Evolutionary conservation across 2,329 filamentous ascomycete species (phyloP).

Genomic region (Pseudocercospora vitis): DNA sequence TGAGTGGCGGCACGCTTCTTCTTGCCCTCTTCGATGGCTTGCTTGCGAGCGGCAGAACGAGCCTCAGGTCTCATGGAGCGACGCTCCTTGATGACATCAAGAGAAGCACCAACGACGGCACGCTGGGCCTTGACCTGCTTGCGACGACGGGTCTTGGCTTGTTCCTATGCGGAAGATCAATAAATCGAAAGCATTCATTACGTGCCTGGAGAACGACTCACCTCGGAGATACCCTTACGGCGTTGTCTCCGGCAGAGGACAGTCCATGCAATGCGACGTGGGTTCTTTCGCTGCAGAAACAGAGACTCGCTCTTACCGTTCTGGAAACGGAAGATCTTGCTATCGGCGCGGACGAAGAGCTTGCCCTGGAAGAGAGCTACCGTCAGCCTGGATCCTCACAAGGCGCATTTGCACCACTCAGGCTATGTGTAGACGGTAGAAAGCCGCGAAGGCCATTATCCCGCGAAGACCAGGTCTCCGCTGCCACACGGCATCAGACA

Average conservation of each 20-base stretch:
- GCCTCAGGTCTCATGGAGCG: conserved; percentile 92
- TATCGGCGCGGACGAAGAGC: conserved; percentile 99
- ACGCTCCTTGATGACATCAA: conserved; percentile 99
- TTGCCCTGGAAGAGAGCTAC: conserved; percentile 71
- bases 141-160: conserved; percentile 99
- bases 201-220: too few species aligned
- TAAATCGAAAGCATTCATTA: too few species aligned
- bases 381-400: conserved; percentile 25
- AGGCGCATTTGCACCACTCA: conserved; percentile 26
- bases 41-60: conserved; percentile 81
- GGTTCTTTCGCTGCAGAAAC: conserved; percentile 99
- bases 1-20: conserved; percentile 90
- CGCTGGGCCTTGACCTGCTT: conserved; percentile 98
- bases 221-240: conserved; percentile 99
- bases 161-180: conserved; percentile 68
- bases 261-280: conserved; percentile 98
- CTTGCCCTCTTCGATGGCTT: conserved; percentile 96
- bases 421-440: conserved; percentile 16
- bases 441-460: conserved; percentile 3
- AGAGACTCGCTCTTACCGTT: conserved; percentile 99
- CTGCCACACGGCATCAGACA: conserved; percentile 10
- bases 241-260: conserved; percentile 97
- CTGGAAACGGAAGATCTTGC: conserved; percentile 99
- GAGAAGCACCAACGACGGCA: conserved; percentile 97
- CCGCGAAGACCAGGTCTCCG: background rate